Evolutionary conservation across 1,284 basidiomycete species (phyloP).

Genomic region (Lentinula novae-zelandiae): DNA sequence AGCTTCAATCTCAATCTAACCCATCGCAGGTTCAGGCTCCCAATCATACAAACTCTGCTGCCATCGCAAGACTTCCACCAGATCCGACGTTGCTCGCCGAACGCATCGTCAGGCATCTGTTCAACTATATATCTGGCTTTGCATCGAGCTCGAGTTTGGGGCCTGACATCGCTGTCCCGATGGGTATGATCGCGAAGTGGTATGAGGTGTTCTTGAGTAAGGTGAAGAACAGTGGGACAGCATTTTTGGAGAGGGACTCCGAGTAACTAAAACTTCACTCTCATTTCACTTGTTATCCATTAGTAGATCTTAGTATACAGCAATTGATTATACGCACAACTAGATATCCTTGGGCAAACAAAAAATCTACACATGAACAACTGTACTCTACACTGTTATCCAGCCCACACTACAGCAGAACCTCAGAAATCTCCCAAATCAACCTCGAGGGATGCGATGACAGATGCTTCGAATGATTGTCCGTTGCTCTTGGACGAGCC

Average conservation of each 20-base stretch:
- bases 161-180: slow-evolving; percentile 69
- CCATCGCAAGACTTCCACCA: slow-evolving; percentile 19
- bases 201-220: slow-evolving; percentile 79
- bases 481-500: slow-evolving; percentile 22
- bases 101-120: slow-evolving; percentile 69
- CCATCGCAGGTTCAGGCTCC: slow-evolving; percentile 22
- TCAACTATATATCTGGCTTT: slow-evolving; percentile 85
- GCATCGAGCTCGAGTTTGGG: slow-evolving; percentile 43
- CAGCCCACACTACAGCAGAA: neutral
- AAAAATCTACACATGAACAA: too few species aligned
- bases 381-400: too few species aligned
- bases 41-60: slow-evolving; percentile 15
- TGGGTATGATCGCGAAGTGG: slow-evolving; percentile 76
- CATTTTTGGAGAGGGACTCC: slow-evolving; percentile 72
- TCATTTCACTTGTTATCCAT: too few species aligned
- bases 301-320: too few species aligned
- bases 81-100: slow-evolving; percentile 48
- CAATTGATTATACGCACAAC: neutral
- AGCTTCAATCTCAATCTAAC: slow-evolving; percentile 38
- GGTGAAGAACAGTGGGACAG: slow-evolving; percentile 63
- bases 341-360: neutral
- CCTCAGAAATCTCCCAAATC: slow-evolving; percentile 73
- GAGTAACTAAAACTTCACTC: too few species aligned
- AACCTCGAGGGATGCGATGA: slow-evolving; percentile 68
- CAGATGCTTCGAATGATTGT: slow-evolving; percentile 51